These are phyloP conservation scores for Entrophospora sp. DNA, from an alignment of 192 early-diverging fungal genomes.

Conservation along the genomic window DNA sequence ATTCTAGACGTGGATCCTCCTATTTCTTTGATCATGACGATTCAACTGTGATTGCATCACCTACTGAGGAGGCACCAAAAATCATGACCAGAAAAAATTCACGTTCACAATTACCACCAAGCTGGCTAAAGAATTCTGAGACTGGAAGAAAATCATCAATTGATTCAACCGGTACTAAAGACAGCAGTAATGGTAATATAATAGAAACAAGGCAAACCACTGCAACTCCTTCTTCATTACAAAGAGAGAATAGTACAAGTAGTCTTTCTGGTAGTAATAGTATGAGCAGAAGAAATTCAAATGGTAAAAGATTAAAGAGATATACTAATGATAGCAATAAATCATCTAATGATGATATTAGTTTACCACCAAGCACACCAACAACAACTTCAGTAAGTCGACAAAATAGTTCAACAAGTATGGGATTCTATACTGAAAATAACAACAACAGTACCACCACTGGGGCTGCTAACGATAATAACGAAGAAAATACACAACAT, in stretches of 20 bases:
- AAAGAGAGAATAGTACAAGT: not conserved
- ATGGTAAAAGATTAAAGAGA: not conserved
- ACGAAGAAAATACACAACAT: no score
- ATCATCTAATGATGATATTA: no score
- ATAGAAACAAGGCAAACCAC: not conserved
- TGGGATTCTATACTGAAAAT: not conserved
- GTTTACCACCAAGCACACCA: not conserved
- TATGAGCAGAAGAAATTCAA: not conserved
- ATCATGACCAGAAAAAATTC: not conserved
- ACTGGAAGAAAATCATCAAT: not conserved
- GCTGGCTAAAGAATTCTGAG: not conserved
- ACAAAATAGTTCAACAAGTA: conserved; percentile 14
- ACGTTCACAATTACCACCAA: not conserved
- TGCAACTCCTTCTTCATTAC: not conserved
- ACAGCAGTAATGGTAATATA: not conserved
- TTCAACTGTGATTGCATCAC: not conserved
- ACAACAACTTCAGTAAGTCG: not conserved
- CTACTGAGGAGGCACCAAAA: not conserved
- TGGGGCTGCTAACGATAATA: no score
- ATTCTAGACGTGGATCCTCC: not conserved
- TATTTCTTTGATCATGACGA: not conserved
- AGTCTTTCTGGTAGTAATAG: not conserved
- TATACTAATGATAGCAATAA: no score
- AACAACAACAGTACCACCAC: not conserved
- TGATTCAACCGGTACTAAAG: not conserved